Percentiles rank a stretch among this genome's conserved stretches.
phyloP scores from a whole-genome alignment of 1,139 yeast genomes.

The Debaryomyces sp. region DNA sequence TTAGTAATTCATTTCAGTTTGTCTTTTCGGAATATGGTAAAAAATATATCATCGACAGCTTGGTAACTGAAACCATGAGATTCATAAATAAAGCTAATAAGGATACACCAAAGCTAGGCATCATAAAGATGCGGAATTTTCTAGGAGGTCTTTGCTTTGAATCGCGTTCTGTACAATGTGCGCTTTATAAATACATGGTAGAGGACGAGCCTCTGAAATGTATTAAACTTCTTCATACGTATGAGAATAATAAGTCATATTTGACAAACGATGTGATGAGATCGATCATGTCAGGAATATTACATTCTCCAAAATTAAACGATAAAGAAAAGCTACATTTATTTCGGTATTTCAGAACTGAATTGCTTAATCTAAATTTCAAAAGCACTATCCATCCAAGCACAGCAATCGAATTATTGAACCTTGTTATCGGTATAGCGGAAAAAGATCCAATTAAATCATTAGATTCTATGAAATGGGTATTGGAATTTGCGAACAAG shows the following conservation, averaged over 20 bases:
- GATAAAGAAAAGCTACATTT: conserved; percentile 20
- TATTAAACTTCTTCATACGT: conserved; percentile 23
- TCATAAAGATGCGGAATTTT: conserved; percentile 21
- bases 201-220: conserved; percentile 27
- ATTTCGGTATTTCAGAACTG: conserved; percentile 23
- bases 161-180: conserved; percentile 20
- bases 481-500: conserved; percentile 15
- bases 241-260: conserved; percentile 19
- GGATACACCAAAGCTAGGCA: conserved; percentile 10
- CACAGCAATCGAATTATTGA: conserved; percentile 18
- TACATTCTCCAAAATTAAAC: conserved; percentile 19
- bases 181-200: conserved; percentile 28
- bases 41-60: conserved; percentile 20
- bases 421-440: conserved; percentile 12
- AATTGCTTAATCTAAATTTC: conserved; percentile 22
- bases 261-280: conserved; percentile 21
- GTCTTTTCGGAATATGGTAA: conserved; percentile 19
- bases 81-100: conserved; percentile 20
- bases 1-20: conserved; percentile 18
- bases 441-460: conserved; percentile 14
- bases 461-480: conserved; percentile 14
- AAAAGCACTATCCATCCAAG: conserved; percentile 18
- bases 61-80: conserved; percentile 23
- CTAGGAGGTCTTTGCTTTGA: conserved; percentile 18
- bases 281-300: conserved; percentile 30